Percentiles rank a stretch among this genome's conserved stretches.
Evolutionary conservation across 2,329 filamentous ascomycete species (phyloP).

Genomic region (Epichloe glyceriae): DNA sequence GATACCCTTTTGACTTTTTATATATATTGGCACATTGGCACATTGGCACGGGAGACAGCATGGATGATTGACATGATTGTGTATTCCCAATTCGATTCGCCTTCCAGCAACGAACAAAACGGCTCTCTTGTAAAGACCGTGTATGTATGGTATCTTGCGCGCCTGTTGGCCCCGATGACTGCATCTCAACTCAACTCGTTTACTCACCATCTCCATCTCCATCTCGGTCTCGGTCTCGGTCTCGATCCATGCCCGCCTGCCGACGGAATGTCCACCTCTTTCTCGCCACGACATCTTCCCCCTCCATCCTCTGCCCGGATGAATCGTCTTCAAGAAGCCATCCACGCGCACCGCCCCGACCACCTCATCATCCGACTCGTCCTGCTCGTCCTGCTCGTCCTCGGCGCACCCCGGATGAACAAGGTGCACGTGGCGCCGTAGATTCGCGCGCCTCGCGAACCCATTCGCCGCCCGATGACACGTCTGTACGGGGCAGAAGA

Average conservation of each 20-base stretch:
- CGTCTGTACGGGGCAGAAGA: conserved; percentile 24
- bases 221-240: too few species aligned
- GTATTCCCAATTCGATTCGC: background rate
- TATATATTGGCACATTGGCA: background rate
- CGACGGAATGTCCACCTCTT: conserved; percentile 18
- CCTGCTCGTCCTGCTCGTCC: conserved; percentile 15
- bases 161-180: background rate
- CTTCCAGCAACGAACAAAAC: background rate
- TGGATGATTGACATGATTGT: background rate
- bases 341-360: conserved; percentile 54
- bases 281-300: conserved; percentile 17
- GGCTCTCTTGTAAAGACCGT: background rate
- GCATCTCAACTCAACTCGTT: background rate
- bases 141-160: background rate
- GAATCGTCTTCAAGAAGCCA: conserved; percentile 49
- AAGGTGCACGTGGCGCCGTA: conserved; percentile 24
- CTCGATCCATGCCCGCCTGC: conserved; percentile 1
- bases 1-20: conserved; percentile 6
- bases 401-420: conserved; percentile 25
- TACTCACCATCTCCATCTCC: conserved; percentile 1
- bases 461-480: conserved; percentile 25
- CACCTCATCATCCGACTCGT: conserved; percentile 39
- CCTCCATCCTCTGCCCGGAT: conserved; percentile 34
- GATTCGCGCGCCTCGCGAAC: conserved; percentile 23
- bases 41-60: background rate